Conservation (phyloP, 2,329 filamentous ascomycete genomes). For the Fusarium longipes region DNA sequence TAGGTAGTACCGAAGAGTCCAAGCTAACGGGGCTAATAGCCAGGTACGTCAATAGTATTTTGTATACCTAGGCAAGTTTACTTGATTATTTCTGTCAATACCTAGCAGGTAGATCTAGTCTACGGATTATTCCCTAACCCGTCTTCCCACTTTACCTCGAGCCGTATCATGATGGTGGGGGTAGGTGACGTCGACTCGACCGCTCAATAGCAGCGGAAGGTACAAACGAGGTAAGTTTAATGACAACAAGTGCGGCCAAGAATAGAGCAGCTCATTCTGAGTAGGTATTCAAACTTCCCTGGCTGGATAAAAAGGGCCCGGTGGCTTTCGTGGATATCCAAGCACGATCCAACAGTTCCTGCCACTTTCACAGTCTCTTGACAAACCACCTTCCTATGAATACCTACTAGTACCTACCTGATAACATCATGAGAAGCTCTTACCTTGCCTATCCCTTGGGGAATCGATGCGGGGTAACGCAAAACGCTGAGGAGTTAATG, state of each 20-base stretch:
- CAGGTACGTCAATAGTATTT: too few relatives aligned
- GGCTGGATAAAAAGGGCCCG: too few relatives aligned
- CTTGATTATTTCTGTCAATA: too few relatives aligned
- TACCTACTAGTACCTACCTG: too few relatives aligned
- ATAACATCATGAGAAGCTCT: background rate
- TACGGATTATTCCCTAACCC: too few relatives aligned
- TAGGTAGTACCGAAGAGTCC: too few relatives aligned
- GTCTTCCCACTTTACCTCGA: too few relatives aligned
- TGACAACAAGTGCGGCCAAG: background rate
- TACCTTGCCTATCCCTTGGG: background rate
- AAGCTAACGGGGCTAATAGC: too few relatives aligned
- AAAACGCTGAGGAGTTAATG: background rate
- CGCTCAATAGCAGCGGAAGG: background rate
- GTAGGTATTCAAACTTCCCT: too few relatives aligned
- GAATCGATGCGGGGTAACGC: constrained; percentile 11
- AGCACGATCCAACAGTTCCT: background rate
- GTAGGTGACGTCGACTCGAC: constrained; percentile 37
- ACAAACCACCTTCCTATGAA: background rate
- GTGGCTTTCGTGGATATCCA: background rate
- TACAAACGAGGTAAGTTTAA: background rate
- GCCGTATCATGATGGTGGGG: constrained; percentile 27
- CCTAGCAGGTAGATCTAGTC: too few relatives aligned
- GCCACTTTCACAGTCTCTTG: background rate
- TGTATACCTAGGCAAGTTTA: too few relatives aligned
- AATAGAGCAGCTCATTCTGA: background rate